Evolutionary conservation across 2,329 filamentous ascomycete species (phyloP), one percentile per base, ranked within the genome.

Genomic region (Leptographium radiaticola): DNA sequence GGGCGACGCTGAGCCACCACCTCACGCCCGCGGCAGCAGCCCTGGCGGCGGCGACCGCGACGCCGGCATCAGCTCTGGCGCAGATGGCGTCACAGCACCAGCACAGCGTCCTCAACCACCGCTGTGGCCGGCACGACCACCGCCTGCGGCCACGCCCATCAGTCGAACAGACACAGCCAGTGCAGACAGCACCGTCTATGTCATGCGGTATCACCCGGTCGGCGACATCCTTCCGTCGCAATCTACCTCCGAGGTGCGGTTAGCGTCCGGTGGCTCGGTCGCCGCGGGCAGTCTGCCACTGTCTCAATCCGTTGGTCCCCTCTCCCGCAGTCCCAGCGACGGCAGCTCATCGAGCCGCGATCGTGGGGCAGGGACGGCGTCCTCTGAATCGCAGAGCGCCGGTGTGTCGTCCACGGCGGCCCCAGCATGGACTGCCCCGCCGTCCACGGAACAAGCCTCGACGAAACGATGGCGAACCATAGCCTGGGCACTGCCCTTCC

Each of bases 151-250:
- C 2, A 82, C 79, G 0, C 79, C 80, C 0, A 64, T 81, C 45
- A 83, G 79, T 61, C 71, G 80, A 57, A 79, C 79, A 18, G 80
- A 84, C 56, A 83, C 80, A 1, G 74, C 77, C 18, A 83, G 80
- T 60, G 80, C 78, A 1, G 79, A 79, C 46, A 83, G 80, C 63
- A 84, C 80, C 1, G 75, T 80, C 4, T 84, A 84, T 58, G 77
- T 79, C 8, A 72, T 84, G 39, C 72, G 79, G 52, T 83, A 83
- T 58, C 79, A 81, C 53, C 71, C 77, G 12, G 69, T 76, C 8
- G 76, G 77, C 2, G 80, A 80, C 55, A 56, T 53, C 48, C 70
- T 71, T 16, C 70, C 71, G 6, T 70, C 71, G 6, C 69, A 70
- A 52, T 72, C 73, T 10, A 72, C 73, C 3, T 47, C 42, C 7